Conservation (phyloP, 768 basidiomycete species). For the Amanita polypyramis region DNA sequence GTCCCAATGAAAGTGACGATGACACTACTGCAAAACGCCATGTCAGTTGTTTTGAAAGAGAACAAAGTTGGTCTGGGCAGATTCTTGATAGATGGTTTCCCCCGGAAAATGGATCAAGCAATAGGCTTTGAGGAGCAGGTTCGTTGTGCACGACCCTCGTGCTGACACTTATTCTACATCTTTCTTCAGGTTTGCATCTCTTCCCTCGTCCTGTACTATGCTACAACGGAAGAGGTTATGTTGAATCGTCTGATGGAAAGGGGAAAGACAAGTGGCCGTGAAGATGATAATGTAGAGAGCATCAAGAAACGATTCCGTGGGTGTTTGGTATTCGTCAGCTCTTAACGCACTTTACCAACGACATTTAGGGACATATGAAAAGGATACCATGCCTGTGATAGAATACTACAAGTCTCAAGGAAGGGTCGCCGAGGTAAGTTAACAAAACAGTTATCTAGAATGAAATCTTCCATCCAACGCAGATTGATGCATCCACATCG, state of each 20-base stretch:
- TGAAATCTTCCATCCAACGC: conserved; percentile 1
- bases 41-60: conserved; percentile 49
- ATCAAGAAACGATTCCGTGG: conserved; percentile 94
- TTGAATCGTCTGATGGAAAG: conserved; percentile 77
- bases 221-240: conserved; percentile 85
- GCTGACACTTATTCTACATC: background rate
- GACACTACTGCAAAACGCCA: conserved; percentile 90
- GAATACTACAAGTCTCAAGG: conserved; percentile 55
- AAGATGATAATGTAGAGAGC: conserved; percentile 91
- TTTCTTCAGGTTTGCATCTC: conserved; percentile 64
- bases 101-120: conserved; percentile 98
- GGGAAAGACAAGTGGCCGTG: conserved; percentile 87
- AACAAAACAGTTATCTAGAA: background rate
- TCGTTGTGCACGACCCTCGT: conserved; percentile 14
- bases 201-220: conserved; percentile 74
- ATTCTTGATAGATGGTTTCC: conserved; percentile 96
- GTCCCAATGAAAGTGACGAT: conserved; percentile 97
- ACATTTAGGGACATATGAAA: conserved; percentile 75
- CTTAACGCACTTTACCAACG: conserved; percentile 1
- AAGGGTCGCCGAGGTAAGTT: conserved; percentile 73
- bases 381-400: conserved; percentile 90
- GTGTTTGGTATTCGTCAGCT: conserved; percentile 16
- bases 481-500: conserved; percentile 62
- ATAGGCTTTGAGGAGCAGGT: conserved; percentile 82
- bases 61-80: conserved; percentile 53